These are phyloP conservation scores for Hanseniaspora lindneri DNA, from an alignment of 805 yeast species.

Conservation along the genomic window DNA sequence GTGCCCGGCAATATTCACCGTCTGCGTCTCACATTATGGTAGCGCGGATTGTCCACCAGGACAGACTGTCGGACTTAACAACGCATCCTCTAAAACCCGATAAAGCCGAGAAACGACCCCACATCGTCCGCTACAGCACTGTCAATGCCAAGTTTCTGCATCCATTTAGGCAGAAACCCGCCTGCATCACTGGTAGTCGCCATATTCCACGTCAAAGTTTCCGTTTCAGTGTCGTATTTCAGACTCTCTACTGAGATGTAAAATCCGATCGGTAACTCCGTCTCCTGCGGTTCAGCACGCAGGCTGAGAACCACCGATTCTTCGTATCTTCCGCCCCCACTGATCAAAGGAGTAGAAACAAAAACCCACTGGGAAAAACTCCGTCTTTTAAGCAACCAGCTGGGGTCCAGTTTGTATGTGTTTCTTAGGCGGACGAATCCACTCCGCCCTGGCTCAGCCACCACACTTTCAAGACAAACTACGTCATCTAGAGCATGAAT, in stretches of 20 bases:
- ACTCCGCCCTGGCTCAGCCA: neutral
- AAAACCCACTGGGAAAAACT: constrained; percentile 32
- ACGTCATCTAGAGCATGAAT: constrained; percentile 28
- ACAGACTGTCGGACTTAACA: neutral
- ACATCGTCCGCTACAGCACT: constrained; percentile 33
- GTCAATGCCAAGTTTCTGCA: constrained; percentile 32
- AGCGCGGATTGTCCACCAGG: too few species aligned
- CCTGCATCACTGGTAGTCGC: constrained; percentile 33
- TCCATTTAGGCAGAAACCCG: constrained; percentile 33
- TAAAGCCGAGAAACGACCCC: constrained; percentile 28
- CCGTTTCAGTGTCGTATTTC: constrained; percentile 19
- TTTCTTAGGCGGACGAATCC: constrained; percentile 28
- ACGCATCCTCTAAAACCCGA: neutral
- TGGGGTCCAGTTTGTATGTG: constrained; percentile 31
- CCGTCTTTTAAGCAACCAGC: constrained; percentile 26
- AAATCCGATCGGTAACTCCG: constrained; percentile 23
- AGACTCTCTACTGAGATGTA: constrained; percentile 31
- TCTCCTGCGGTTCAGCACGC: constrained; percentile 24
- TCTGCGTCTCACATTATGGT: too few species aligned
- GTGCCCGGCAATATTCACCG: too few species aligned
- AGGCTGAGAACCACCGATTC: constrained; percentile 28
- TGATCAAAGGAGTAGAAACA: constrained; percentile 22
- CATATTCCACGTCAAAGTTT: constrained; percentile 30
- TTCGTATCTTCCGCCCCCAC: constrained; percentile 20
- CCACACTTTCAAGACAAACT: constrained; percentile 20